These are phyloP conservation scores for Epicoccum nigrum DNA, from an alignment of 2,329 filamentous ascomycete genomes.

Conservation along the genomic window DNA sequence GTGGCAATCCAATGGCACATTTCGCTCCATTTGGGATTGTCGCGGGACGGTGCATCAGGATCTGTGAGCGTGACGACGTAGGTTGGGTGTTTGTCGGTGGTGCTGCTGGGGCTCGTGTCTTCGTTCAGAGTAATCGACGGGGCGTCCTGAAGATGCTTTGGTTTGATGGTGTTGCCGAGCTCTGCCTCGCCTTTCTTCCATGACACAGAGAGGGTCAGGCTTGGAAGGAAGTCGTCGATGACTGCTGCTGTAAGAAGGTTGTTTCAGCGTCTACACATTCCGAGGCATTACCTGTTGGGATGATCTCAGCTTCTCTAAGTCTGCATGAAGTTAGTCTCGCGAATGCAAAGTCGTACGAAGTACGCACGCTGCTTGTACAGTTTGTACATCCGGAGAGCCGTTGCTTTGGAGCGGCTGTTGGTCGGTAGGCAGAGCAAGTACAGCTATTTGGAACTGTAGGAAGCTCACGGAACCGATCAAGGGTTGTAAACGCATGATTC, in stretches of 20 bases:
- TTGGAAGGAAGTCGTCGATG: slow-evolving; percentile 64
- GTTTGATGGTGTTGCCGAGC: slow-evolving; percentile 62
- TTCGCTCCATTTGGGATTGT: slow-evolving; percentile 61
- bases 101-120: slow-evolving; percentile 26
- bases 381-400: slow-evolving; percentile 24
- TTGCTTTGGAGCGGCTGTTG: slow-evolving; percentile 30
- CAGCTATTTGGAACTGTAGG: slow-evolving; percentile 24
- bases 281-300: slow-evolving; percentile 43
- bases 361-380: slow-evolving; percentile 38
- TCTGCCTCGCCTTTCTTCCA: slow-evolving; percentile 51
- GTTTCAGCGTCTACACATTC: neutral
- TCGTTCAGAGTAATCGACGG: slow-evolving; percentile 52
- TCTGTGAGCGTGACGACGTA: slow-evolving; percentile 62
- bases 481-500: slow-evolving; percentile 23
- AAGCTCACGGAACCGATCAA: slow-evolving; percentile 19
- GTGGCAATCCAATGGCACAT: slow-evolving; percentile 63
- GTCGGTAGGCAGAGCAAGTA: slow-evolving; percentile 34
- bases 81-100: slow-evolving; percentile 38
- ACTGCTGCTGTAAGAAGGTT: slow-evolving; percentile 49
- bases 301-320: slow-evolving; percentile 49
- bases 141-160: slow-evolving; percentile 49
- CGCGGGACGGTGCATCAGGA: slow-evolving; percentile 62
- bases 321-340: slow-evolving; percentile 24
- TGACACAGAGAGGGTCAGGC: slow-evolving; percentile 56
- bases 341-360: neutral